A percentile compares a stretch with the other conserved stretches of the same genome.
Evolutionary conservation across 768 basidiomycete genomes (phyloP).

Genomic region (Auricularia sp.): DNA sequence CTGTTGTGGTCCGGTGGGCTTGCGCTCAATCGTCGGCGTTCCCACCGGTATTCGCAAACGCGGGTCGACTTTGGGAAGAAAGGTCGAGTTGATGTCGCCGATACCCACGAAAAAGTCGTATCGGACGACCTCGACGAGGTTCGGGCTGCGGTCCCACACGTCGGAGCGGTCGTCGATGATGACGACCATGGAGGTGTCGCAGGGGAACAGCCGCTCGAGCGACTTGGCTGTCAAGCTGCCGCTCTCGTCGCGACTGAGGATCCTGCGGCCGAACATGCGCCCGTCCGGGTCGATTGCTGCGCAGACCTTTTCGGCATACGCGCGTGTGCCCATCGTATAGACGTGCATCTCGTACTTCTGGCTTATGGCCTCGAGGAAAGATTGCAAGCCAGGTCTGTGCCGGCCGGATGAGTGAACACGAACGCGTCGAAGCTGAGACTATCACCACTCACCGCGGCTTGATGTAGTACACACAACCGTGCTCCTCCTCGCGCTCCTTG

Average conservation of each 20-base stretch:
- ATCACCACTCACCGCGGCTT: conserved; percentile 70
- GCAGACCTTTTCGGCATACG: conserved; percentile 93
- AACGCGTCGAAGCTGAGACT: neutral
- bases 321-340: conserved; percentile 97
- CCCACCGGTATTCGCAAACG: conserved; percentile 1
- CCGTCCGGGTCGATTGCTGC: conserved; percentile 85
- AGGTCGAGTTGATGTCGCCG: conserved; percentile 95
- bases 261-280: conserved; percentile 73
- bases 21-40: conserved; percentile 16
- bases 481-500: conserved; percentile 55
- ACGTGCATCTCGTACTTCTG: conserved; percentile 96
- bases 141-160: conserved; percentile 97
- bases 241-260: conserved; percentile 91
- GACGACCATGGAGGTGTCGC: conserved; percentile 97
- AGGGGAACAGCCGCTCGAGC: conserved; percentile 85
- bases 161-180: conserved; percentile 98
- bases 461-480: conserved; percentile 93
- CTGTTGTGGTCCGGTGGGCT: conserved; percentile 8
- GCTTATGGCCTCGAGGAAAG: conserved; percentile 64
- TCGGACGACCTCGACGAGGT: conserved; percentile 92
- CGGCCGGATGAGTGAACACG: neutral
- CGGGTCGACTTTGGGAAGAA: conserved; percentile 71
- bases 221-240: conserved; percentile 91
- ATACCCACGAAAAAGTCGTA: conserved; percentile 98
- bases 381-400: conserved; percentile 66